Percentiles rank a stretch among this genome's conserved stretches.
These are phyloP conservation scores for Miscanthus sacchariflorus DNA, from an alignment of 202 grass and related monocot species.

Conservation along the genomic window DNA sequence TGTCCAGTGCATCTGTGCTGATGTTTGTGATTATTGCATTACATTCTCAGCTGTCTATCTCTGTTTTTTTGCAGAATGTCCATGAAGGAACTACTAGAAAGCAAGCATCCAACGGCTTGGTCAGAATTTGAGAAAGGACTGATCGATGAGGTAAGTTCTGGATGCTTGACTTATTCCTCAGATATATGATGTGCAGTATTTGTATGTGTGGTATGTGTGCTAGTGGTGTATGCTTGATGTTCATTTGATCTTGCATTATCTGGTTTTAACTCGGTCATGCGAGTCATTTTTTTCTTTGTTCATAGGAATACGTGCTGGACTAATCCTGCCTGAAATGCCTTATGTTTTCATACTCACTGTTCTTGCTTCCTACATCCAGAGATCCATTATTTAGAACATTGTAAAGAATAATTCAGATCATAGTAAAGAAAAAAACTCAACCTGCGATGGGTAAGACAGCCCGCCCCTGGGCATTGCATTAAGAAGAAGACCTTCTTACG, in stretches of 20 bases:
- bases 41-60: not conserved
- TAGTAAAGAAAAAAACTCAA: not conserved
- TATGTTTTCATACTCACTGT: not conserved
- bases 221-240: slow-evolving; percentile 3
- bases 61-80: slow-evolving; percentile 66
- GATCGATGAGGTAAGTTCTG: slow-evolving; percentile 74
- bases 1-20: not conserved
- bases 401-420: not conserved
- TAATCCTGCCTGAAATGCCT: not conserved
- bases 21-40: not conserved
- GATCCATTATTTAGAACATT: not conserved
- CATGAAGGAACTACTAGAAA: slow-evolving; percentile 91
- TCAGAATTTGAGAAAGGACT: slow-evolving; percentile 87
- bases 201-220: not conserved
- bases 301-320: not conserved
- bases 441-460: not conserved
- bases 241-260: not conserved
- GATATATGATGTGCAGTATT: slow-evolving; percentile 7
- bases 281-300: not conserved
- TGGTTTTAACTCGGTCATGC: not conserved
- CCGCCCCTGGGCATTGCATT: not conserved
- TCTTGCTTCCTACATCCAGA: not conserved
- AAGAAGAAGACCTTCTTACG: not conserved
- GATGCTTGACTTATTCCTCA: slow-evolving; percentile 23
- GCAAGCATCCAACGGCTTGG: slow-evolving; percentile 92